A percentile compares a stretch with the other conserved stretches of the same genome.
Evolutionary conservation across 805 yeast genomes (phyloP).

Genomic region (Candida xyloterini): DNA sequence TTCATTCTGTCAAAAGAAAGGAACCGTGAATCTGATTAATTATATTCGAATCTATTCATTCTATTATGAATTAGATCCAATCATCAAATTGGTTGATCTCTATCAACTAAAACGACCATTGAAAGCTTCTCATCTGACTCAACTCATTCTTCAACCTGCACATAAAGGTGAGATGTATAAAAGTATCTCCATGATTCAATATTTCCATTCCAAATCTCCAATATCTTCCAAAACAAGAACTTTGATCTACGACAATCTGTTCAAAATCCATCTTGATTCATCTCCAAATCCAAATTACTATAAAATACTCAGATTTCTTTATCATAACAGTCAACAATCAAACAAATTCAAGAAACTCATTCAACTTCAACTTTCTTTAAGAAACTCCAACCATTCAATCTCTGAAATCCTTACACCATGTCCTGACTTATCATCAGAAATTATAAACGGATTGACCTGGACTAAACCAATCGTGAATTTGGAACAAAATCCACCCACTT

Average conservation of each 20-base stretch:
- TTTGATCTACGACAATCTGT: constrained; percentile 2
- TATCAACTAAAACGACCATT: constrained; percentile 2
- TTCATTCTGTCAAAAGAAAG: constrained; percentile 6
- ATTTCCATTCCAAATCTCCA: constrained; percentile 5
- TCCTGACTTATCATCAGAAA: constrained; percentile 4
- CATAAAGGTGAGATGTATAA: constrained; percentile 11
- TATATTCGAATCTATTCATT: constrained; percentile 13
- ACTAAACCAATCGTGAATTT: not conserved
- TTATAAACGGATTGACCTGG: constrained; percentile 11
- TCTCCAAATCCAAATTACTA: constrained; percentile 1
- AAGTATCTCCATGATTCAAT: constrained; percentile 7
- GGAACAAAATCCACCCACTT: constrained; percentile 4
- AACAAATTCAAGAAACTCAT: not conserved
- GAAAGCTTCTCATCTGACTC: constrained; percentile 3
- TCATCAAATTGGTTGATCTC: constrained; percentile 4
- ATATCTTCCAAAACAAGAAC: not conserved
- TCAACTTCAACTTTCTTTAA: not conserved
- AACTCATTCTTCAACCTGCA: constrained; percentile 7
- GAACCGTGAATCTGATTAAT: constrained; percentile 3
- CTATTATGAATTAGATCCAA: constrained; percentile 8
- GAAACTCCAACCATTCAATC: not conserved
- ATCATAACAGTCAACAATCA: constrained; percentile 5
- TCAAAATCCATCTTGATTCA: constrained; percentile 1
- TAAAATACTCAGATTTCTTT: constrained; percentile 6
- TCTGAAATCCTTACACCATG: constrained; percentile 6